phyloP scores from a whole-genome alignment of 225 moss, liverwort and hornwort species.

The Pseudoscleropodium purum region DNA sequence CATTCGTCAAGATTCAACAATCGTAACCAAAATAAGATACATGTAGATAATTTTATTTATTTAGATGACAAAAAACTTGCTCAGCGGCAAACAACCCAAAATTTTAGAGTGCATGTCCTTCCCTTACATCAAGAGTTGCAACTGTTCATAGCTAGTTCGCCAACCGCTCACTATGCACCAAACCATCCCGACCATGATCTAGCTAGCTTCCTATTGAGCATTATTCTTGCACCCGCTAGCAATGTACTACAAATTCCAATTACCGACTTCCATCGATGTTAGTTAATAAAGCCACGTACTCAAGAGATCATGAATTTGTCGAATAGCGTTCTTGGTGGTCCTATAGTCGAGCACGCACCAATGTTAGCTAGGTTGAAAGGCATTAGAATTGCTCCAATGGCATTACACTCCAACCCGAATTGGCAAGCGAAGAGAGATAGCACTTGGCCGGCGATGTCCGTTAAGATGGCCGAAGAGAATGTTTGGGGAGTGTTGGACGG shows the following conservation, averaged over 20 bases:
- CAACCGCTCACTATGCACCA: neutral
- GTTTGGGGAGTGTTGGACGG: fast-evolving
- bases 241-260: neutral
- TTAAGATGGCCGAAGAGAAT: neutral
- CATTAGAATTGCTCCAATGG: neutral
- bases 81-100: neutral
- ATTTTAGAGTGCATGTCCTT: neutral
- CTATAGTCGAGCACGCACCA: neutral
- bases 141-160: neutral
- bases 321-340: neutral
- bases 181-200: neutral
- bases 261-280: neutral
- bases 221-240: neutral
- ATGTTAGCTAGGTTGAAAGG: neutral
- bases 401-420: neutral
- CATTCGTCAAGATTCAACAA: neutral
- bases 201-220: neutral
- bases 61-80: neutral
- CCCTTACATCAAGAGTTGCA: neutral
- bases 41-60: neutral
- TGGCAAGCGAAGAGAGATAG: neutral
- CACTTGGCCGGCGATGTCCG: neutral
- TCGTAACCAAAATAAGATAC: neutral
- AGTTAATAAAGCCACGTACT: neutral
- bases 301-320: neutral